Conservation (phyloP, 148 eudicot genomes). For the Limonium bicolor region DNA sequence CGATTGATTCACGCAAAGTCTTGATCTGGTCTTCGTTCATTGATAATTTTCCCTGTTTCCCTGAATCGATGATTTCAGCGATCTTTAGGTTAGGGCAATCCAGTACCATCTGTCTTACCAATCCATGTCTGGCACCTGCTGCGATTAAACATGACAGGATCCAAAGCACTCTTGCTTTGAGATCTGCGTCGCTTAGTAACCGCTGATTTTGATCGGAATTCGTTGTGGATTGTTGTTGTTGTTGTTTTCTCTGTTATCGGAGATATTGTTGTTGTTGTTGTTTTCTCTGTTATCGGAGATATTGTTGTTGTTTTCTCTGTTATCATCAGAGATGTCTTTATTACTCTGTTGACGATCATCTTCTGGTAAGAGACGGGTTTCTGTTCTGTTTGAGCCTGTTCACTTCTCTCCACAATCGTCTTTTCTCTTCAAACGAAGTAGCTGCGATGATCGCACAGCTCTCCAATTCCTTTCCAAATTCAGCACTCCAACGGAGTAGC, state of each 20-base stretch:
- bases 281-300: too few relatives aligned
- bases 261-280: too few relatives aligned
- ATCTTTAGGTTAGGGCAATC: slow-evolving; percentile 13
- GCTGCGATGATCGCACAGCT: slow-evolving; percentile 49
- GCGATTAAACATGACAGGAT: slow-evolving; percentile 51
- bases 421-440: slow-evolving; percentile 9
- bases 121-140: slow-evolving; percentile 42
- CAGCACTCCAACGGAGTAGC: slow-evolving; percentile 46
- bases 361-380: too few relatives aligned
- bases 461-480: slow-evolving; percentile 43
- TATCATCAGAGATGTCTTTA: too few relatives aligned
- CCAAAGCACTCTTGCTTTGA: slow-evolving; percentile 52
- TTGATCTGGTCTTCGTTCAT: slow-evolving; percentile 31
- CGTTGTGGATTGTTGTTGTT: too few relatives aligned
- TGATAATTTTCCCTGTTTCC: slow-evolving; percentile 37
- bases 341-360: too few relatives aligned
- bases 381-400: too few relatives aligned
- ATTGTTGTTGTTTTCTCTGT: too few relatives aligned
- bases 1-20: slow-evolving; percentile 17
- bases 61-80: slow-evolving; percentile 30
- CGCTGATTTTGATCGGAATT: neutral
- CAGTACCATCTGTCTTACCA: slow-evolving; percentile 29
- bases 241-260: too few relatives aligned
- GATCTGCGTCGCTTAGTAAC: slow-evolving; percentile 21
- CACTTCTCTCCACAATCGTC: too few relatives aligned